Conservation (phyloP, 2,329 filamentous ascomycete genomes). For the Juglanconis oblonga region DNA sequence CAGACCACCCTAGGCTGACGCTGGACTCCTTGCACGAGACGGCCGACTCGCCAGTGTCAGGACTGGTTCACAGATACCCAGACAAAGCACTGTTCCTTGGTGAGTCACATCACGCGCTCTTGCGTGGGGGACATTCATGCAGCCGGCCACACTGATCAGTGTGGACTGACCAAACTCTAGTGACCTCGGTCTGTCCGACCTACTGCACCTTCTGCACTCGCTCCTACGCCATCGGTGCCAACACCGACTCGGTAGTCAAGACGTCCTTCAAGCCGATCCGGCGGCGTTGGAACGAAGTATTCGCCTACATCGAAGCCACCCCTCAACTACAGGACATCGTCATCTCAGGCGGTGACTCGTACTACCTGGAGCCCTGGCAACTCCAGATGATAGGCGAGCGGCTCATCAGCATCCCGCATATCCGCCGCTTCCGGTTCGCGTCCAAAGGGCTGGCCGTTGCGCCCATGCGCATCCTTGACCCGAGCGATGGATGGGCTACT, state of each 20-base stretch:
- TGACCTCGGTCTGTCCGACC: constrained; percentile 58
- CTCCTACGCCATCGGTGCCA: constrained; percentile 54
- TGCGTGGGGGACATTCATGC: too few species aligned
- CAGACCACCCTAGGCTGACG: constrained; percentile 52
- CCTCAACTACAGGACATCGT: constrained; percentile 55
- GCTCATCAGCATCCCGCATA: constrained; percentile 54
- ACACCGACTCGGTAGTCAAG: constrained; percentile 51
- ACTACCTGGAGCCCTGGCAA: constrained; percentile 52
- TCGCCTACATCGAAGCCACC: constrained; percentile 52
- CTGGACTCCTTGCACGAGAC: constrained; percentile 60
- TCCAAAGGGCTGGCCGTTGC: constrained; percentile 60
- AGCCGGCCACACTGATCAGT: background rate
- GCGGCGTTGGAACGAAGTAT: constrained; percentile 52
- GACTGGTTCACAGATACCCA: constrained; percentile 61
- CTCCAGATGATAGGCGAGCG: constrained; percentile 52
- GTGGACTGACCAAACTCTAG: constrained; percentile 29
- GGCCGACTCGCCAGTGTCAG: constrained; percentile 52
- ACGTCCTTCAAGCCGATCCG: constrained; percentile 35
- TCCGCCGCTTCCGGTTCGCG: constrained; percentile 59
- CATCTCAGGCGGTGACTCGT: constrained; percentile 61
- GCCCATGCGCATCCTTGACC: constrained; percentile 52
- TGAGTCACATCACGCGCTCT: constrained; percentile 30
- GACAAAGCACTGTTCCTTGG: constrained; percentile 62
- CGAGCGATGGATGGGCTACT: constrained; percentile 49
- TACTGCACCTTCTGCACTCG: constrained; percentile 64